Evolutionary conservation across 768 basidiomycete genomes (phyloP), one percentile per base, ranked within the genome.

Genomic region (Suillus paluster): DNA sequence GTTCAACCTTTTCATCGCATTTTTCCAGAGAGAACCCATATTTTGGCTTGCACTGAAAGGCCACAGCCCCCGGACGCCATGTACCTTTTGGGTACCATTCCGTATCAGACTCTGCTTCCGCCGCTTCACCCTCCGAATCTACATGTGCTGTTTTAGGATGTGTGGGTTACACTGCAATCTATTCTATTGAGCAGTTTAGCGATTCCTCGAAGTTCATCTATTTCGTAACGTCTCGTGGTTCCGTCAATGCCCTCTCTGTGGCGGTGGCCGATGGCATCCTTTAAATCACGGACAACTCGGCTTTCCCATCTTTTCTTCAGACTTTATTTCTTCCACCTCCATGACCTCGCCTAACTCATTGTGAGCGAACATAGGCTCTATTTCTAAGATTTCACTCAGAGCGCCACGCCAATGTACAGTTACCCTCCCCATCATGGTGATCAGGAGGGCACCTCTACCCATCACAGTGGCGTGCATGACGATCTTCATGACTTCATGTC

Each of bases 31-130:
- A 33, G 14, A 36, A 7, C 34, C 34, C 50, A 27, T 25, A 23
- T 36, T 9, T 36, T 12, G 30, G 15, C 27, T 33, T 57, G 70
- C 70, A 53, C 64, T 68, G 64, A 66, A 42, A 60, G 4, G 19
- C n/a, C 72, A 73, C 64, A 70, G 72, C 72, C 70, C 58, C 21
- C 62, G 59, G 58, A 60, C 48, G 41, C 36, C 11, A 21, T 59
- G 52, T 45, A 39, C 58, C n/a, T 56, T 39, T 38, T 19, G 52
- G 38, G 57, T 57, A 49, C 6, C 21, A 15, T 59, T 36, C 19
- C 21, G 21, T 15, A 38, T 25, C 25, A 9, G 34, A 34, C 27
- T 21, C 1, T 57, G 34, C 38, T 59, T 54, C 58, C 19, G n/a
- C 27, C 58, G 33, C 58, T 58, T 49, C 30, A 38, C 30, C n/a